Conservation (phyloP, 73 alveolate species). For the Paramecium caudatum region DNA sequence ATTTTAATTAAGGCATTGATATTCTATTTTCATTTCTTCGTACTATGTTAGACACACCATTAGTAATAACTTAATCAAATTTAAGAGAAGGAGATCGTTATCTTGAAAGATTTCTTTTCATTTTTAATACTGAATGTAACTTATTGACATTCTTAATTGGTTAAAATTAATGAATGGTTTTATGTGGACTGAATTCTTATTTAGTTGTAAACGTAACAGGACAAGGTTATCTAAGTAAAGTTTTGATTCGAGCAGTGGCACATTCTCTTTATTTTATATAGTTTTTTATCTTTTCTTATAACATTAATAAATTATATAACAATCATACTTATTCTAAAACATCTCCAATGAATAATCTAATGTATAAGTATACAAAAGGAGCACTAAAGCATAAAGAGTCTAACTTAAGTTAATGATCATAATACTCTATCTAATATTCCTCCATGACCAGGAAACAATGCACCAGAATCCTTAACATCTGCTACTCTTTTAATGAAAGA, state of each 20-base stretch:
- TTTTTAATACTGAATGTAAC: not conserved
- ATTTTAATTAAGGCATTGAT: not conserved
- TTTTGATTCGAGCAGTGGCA: not conserved
- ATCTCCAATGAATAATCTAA: conserved; percentile 8
- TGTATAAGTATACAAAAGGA: conserved; percentile 51
- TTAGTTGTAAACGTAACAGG: not conserved
- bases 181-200: not conserved
- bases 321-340: conserved; percentile 51
- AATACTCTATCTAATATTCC: conserved; percentile 84
- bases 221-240: not conserved
- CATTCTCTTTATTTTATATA: not conserved
- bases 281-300: not conserved
- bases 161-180: not conserved
- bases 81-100: not conserved
- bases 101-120: not conserved
- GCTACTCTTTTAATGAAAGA: conserved; percentile 81
- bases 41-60: not conserved
- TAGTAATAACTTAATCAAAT: not conserved
- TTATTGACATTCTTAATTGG: not conserved
- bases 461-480: conserved; percentile 82
- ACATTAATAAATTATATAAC: not conserved
- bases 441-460: conserved; percentile 86
- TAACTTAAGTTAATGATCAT: not conserved
- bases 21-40: not conserved
- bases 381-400: conserved; percentile 56